Evolutionary conservation across 2,329 filamentous ascomycete genomes (phyloP), one percentile per base, ranked within the genome.

Genomic region (Aureobasidium sp.): DNA sequence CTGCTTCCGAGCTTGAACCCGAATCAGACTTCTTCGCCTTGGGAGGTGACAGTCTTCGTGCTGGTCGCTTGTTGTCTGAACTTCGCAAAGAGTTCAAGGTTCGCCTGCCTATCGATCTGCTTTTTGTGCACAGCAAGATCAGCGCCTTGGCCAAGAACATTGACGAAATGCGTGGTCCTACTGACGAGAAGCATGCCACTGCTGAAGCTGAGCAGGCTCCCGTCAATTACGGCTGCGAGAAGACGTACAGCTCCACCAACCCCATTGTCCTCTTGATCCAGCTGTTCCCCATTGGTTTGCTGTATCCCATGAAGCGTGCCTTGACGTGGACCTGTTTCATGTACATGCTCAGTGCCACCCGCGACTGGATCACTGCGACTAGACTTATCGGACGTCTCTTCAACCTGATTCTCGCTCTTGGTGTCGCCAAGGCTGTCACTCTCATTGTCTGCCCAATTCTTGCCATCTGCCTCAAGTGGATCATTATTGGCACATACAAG

Each of bases 241-340:
- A 76, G 63, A 77, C 75, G 0, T 73, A 73, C 66, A 82, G 79
- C 66, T 84, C 81, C 0, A 82, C 77, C 3, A 79, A 78, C 55
- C 77, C 76, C 0, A 66, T 78, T 13, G 71, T 84, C 2, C 73
- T 84, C 68, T 15, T 80, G 5, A 50, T 82, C 4, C 81, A 84
- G 64, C 75, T 84, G 10, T 56, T 82, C 0, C 82, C 82, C 0
- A 69, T 84, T 32, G 66, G 73, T 2, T 59, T 83, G 1, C 66
- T 84, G 44, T 82, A 80, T 64, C 82, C 82, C 0, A 69, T 82
- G 67, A 78, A 79, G 56, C 76, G 78, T 15, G 81, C 78, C 0
- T 71, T 80, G 37, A 78, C 80, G 57, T 84, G 81, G 82, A 80
- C 80, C 0, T 60, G 79, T 15, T 83, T 84, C 67, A 74, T 84